phyloP scores from a whole-genome alignment of 164 flowering plant genomes.

The Vitis riparia region DNA sequence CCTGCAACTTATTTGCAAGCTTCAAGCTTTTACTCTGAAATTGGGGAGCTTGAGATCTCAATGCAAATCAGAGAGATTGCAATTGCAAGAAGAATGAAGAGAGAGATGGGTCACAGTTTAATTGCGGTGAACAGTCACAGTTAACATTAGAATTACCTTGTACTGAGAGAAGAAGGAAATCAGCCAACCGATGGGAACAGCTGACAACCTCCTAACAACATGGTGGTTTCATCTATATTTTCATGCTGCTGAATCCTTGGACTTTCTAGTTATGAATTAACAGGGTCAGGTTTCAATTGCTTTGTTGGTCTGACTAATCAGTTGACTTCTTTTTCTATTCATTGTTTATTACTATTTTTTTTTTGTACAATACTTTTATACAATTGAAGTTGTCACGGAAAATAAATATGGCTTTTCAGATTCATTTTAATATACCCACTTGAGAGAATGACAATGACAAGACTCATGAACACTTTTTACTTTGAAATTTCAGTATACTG shows the following conservation, averaged over 20 bases:
- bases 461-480: slow-evolving; percentile 9
- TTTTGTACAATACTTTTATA: too few relatives aligned
- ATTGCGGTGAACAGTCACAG: slow-evolving; percentile 28
- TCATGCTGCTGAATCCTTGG: background rate
- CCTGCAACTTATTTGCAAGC: slow-evolving; percentile 53
- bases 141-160: background rate
- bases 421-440: background rate
- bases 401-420: background rate
- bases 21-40: slow-evolving; percentile 56
- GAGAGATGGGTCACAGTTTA: slow-evolving; percentile 57
- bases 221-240: background rate
- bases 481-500: slow-evolving; percentile 22
- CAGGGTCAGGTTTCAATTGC: background rate
- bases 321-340: background rate
- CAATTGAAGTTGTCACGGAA: background rate
- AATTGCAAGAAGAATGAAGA: slow-evolving; percentile 32
- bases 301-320: slow-evolving; percentile 7
- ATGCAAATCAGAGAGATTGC: slow-evolving; percentile 43
- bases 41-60: slow-evolving; percentile 50
- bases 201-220: background rate
- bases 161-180: background rate
- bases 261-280: background rate
- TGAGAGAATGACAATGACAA: slow-evolving; percentile 1
- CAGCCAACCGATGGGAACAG: background rate
- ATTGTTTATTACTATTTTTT: background rate